phyloP scores from a whole-genome alignment of 768 basidiomycete genomes.

The Amanita subjunquillea region DNA sequence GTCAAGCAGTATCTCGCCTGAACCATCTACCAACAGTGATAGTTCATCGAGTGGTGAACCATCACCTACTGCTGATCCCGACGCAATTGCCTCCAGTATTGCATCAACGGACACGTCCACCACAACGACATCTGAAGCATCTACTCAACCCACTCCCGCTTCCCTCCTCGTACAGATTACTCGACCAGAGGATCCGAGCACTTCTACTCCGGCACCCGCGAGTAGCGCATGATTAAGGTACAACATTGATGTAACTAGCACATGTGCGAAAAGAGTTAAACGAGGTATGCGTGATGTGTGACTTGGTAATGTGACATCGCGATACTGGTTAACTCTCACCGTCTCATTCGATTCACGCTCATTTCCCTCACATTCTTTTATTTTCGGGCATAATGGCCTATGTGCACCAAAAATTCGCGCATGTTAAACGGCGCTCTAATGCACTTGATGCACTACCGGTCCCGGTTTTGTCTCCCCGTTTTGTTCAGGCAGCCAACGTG shows the following conservation, averaged over 20 bases:
- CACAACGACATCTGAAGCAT: neutral
- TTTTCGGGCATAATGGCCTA: neutral
- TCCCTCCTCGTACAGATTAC: conserved; percentile 1
- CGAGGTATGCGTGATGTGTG: neutral
- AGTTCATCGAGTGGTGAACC: neutral
- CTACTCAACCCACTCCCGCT: neutral
- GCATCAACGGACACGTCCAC: neutral
- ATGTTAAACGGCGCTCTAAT: neutral
- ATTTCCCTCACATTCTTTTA: neutral
- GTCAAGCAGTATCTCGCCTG: neutral
- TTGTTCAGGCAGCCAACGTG: neutral
- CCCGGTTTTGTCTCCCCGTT: neutral
- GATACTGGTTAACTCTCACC: neutral
- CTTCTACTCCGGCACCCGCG: neutral
- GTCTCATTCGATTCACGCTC: neutral
- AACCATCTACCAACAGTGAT: neutral
- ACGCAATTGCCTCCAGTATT: neutral
- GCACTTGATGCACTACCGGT: neutral
- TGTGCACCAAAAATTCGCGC: neutral
- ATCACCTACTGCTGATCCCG: neutral
- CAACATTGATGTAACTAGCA: neutral
- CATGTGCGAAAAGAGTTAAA: neutral
- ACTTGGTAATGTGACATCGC: neutral
- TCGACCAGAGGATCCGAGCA: neutral
- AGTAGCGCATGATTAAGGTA: neutral